Evolutionary conservation across 345 rosid species (phyloP), one percentile per base, ranked within the genome.

Genomic region (Geranium rotundifolium): DNA sequence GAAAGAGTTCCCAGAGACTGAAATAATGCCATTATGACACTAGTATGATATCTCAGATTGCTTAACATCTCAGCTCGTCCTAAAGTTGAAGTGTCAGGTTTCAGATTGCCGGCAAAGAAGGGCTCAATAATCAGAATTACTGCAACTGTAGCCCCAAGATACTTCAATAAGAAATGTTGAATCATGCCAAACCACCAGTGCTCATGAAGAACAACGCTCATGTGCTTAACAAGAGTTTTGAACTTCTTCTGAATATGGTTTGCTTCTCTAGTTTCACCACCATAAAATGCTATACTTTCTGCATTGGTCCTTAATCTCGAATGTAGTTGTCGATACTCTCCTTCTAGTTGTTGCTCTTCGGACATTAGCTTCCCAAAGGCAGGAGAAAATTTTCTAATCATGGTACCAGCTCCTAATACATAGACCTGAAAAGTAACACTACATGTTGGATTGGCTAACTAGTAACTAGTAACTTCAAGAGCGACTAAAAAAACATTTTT

Each of bases 111-210:
- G 67, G 91, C 68, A 76, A 95, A 95, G 79, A 95, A 95, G 41
- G 99, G 99, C 76, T 90, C 99, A 46, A 95, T 88, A 71, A 90
- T 90, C 80, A 95, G 80, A 65, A 90, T 71, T 66, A 88, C 95
- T 56, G 97, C 96, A 65, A 93, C 87, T 16, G 99, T 93, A 20
- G 99, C 97, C 60, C 96, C 97, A 65, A 93, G 95, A 80, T 93
- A 93, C 77, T 93, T 93, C 72, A 90, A 73, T 65, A 93, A 73
- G 76, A 93, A 93, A 77, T 93, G 97, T 65, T 93, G 97, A 76
- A 95, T 88, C 96, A 95, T 95, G 76, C 96, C 97, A 79, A 95
- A 95, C 99, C 99, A 95, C 99, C 99, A 95, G 69, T 90, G 95
- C 18, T 95, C 91, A 70, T 86, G 96, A 76, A 83, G 91, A 62